A percentile compares a stretch with the other conserved stretches of the same genome.
Evolutionary conservation across 352 stramenopile species (phyloP).

Genomic region (Phytopythium helicoides): DNA sequence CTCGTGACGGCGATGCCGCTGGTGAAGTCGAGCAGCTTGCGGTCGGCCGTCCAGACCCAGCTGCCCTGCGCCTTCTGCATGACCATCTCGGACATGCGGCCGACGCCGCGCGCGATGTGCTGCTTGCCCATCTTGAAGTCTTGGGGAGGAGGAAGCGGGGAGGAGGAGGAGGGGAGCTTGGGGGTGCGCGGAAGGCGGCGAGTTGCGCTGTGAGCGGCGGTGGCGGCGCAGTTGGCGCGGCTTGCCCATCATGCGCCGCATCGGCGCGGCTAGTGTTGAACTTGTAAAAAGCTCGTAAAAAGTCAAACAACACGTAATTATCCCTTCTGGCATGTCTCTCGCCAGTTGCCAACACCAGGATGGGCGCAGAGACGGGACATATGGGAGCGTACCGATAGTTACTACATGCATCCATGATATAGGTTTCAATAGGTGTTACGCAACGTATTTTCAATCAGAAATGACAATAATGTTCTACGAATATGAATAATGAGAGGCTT

Average conservation of each 20-base stretch:
- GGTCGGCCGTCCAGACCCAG: constrained; percentile 86
- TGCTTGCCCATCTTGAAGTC: constrained; percentile 54
- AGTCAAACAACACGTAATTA: constrained; percentile 16
- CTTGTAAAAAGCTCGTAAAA: constrained; percentile 22
- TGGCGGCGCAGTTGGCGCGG: neutral
- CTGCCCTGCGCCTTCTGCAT: constrained; percentile 82
- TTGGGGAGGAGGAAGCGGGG: neutral
- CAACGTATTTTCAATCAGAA: no score
- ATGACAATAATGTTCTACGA: no score
- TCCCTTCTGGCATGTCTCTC: constrained; percentile 11
- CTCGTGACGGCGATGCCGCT: constrained; percentile 92
- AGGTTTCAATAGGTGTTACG: no score
- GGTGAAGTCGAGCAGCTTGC: constrained; percentile 92
- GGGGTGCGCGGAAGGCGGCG: constrained; percentile 17
- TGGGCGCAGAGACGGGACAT: neutral
- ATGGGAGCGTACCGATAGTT: constrained; percentile 6
- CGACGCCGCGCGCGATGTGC: constrained; percentile 69
- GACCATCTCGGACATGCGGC: constrained; percentile 84
- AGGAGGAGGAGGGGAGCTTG: neutral
- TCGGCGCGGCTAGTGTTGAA: constrained; percentile 15
- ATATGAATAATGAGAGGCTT: no score
- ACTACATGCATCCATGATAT: no score
- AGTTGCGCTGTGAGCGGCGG: constrained; percentile 23
- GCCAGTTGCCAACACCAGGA: neutral
- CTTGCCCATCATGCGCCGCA: neutral